phyloP scores from a whole-genome alignment of 31 red algal genomes.

The Asparagopsis taxiformis region DNA sequence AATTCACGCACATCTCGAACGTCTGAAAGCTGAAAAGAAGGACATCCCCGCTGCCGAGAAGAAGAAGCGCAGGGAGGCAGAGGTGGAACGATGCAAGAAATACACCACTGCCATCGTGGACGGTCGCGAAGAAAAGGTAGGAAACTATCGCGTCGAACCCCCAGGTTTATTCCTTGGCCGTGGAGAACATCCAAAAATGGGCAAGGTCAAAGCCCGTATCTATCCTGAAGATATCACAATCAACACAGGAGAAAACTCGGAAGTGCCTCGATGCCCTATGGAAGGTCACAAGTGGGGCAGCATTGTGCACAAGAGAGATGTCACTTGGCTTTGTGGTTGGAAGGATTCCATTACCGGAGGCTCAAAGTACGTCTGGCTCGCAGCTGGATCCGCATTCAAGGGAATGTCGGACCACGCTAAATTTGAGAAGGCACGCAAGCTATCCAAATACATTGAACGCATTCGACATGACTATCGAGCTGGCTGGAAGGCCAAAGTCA shows the following conservation, averaged over 20 bases:
- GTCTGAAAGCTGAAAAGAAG: constrained; percentile 63
- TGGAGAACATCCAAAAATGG: constrained; percentile 94
- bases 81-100: constrained; percentile 66
- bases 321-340: constrained; percentile 94
- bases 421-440: constrained; percentile 92
- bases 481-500: constrained; percentile 49
- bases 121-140: constrained; percentile 91
- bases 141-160: constrained; percentile 91
- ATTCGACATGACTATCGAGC: constrained; percentile 81
- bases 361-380: constrained; percentile 90
- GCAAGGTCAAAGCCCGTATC: constrained; percentile 92
- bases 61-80: constrained; percentile 70
- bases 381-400: constrained; percentile 86
- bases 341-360: constrained; percentile 83
- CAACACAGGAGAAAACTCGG: constrained; percentile 76
- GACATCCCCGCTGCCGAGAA: constrained; percentile 67
- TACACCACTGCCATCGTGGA: constrained; percentile 90
- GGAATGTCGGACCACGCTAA: constrained; percentile 89
- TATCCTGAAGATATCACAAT: constrained; percentile 95
- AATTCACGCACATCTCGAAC: constrained; percentile 81
- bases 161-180: constrained; percentile 94
- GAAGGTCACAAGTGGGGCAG: constrained; percentile 87
- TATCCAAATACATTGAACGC: constrained; percentile 61
- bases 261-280: constrained; percentile 83
- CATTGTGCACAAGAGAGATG: constrained; percentile 84